Evolutionary conservation across 805 yeast species (phyloP), one percentile per base, ranked within the genome.

Genomic region (Schwanniomyces polymorphus): DNA sequence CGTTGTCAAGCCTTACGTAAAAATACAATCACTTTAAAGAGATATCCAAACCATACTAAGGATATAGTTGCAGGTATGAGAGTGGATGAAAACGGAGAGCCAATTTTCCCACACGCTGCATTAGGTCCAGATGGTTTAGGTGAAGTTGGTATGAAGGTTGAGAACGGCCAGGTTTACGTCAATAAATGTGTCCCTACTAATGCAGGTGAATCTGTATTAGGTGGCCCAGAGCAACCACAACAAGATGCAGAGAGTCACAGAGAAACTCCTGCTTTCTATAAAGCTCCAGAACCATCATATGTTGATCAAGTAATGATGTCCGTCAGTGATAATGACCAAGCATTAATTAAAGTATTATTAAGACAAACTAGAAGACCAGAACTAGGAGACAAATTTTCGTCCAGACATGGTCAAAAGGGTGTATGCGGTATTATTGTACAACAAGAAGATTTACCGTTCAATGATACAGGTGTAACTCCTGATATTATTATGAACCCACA

Each of bases 401-500:
- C 97, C 0, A 83, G 99, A 69, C 98, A 92, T 72, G 99, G 99
- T 34, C 99, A 92, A 67, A 92, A 92, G 76, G 99, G 99, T 82
- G 98, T 94, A 27, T 92, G 98, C 75, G 98, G 99, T 71, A 90
- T 94, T 56, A 94, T 92, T 65, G 97, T 92, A 5, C 91, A 90
- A 57, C 98, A 92, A 64, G 98, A 92, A 58, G 99, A 92, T 61
- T 78, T 92, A 78, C 99, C 99, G 11, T 92, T 92, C 70, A 89
- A 85, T 63, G 98, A 94, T 58, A 80, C 84, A 48, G 99, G 99
- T 64, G 80, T 94, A 23, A 76, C 82, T 3, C 99, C 99, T 0
- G 99, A 92, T 72, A 91, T 92, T 54, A 92, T 92, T 61, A 92
- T 92, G 97, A 92, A 92, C 63, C 99, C 99, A 1, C 99, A 92